Percentiles rank a stretch among this genome's conserved stretches.
Evolutionary conservation across 2,329 filamentous ascomycete genomes (phyloP).

Genomic region (Xenosphaeropsis pyriputrescens): DNA sequence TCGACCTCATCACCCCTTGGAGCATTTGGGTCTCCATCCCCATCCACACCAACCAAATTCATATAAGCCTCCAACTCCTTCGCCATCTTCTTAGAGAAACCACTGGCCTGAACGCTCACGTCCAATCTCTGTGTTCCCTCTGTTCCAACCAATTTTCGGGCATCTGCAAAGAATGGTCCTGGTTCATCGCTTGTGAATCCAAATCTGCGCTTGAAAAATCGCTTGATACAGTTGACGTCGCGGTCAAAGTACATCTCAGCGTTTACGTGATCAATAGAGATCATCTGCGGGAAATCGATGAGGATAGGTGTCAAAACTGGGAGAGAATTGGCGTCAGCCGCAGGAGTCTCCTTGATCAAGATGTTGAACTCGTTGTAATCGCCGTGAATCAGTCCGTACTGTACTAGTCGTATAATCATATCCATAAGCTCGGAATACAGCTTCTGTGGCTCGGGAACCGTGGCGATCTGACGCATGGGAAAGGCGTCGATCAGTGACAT

Average conservation of each 20-base stretch:
- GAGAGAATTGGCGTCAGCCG: conserved; percentile 22
- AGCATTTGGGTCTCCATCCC: conserved; percentile 19
- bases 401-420: conserved; percentile 71
- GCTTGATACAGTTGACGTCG: conserved; percentile 89
- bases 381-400: conserved; percentile 84
- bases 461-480: conserved; percentile 76
- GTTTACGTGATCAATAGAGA: conserved; percentile 86
- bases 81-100: conserved; percentile 93
- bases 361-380: conserved; percentile 99
- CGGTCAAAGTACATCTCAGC: conserved; percentile 97
- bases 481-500: conserved; percentile 92
- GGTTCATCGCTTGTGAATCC: conserved; percentile 70
- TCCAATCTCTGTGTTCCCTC: conserved; percentile 60
- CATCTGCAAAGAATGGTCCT: conserved; percentile 76
- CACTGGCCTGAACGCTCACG: conserved; percentile 78
- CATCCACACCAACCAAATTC: conserved; percentile 48
- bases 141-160: conserved; percentile 57
- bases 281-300: conserved; percentile 97
- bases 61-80: conserved; percentile 90
- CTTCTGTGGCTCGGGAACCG: conserved; percentile 67
- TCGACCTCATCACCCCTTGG: conserved; percentile 20
- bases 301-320: conserved; percentile 58
- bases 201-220: conserved; percentile 82
- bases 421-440: conserved; percentile 86
- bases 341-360: conserved; percentile 62